These are phyloP conservation scores for Choricystis sp. DNA, from an alignment of 139 green algal species.

Conservation along the genomic window DNA sequence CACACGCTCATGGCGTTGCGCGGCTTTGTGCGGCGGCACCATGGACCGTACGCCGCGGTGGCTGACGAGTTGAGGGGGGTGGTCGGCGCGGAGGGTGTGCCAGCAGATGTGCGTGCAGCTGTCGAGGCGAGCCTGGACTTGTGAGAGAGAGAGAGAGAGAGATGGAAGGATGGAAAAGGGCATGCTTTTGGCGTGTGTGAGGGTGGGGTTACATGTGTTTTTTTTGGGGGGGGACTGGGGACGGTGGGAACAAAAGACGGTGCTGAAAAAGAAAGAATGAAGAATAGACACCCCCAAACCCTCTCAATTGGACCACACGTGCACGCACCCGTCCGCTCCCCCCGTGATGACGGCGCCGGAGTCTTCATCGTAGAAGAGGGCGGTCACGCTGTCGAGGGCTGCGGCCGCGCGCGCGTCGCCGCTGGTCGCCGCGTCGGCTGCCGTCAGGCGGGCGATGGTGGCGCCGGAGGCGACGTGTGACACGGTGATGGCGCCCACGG, in stretches of 20 bases:
- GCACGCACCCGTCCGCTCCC: not conserved
- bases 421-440: not conserved
- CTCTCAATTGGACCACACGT: not conserved
- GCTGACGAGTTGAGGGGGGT: not conserved
- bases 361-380: constrained; percentile 1
- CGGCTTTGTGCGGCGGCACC: not conserved
- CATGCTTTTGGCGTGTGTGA: too few species aligned
- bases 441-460: too few species aligned
- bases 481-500: not conserved
- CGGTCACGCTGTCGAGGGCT: not conserved
- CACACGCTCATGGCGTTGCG: not conserved
- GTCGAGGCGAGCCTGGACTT: not conserved
- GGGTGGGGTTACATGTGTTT: not conserved
- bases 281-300: not conserved
- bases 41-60: not conserved
- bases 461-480: not conserved
- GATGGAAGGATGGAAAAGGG: not conserved
- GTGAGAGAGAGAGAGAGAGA: not conserved
- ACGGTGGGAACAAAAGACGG: too few species aligned
- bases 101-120: not conserved
- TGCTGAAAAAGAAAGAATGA: not conserved
- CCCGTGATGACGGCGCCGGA: not conserved
- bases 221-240: too few species aligned
- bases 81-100: not conserved
- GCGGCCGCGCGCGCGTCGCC: not conserved